Percentiles rank a stretch among this genome's conserved stretches.
Evolutionary conservation across 805 yeast species (phyloP).

Genomic region (Lipomyces kockii): DNA sequence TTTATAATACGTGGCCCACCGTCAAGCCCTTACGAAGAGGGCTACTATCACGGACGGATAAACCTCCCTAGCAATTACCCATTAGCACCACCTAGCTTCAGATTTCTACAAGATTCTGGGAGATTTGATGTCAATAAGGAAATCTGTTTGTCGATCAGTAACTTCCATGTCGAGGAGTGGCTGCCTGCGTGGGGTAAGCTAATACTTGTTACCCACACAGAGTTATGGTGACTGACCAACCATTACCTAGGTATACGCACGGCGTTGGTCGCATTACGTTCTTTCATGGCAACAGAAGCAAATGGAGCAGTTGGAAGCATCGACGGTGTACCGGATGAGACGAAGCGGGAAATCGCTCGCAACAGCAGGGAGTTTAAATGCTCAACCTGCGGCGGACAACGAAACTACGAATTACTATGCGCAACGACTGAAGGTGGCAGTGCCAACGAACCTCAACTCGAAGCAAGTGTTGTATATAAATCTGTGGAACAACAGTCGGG

Average conservation of each 20-base stretch:
- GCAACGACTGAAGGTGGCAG: not conserved
- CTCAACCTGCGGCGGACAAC: slow-evolving; percentile 14
- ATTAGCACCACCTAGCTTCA: slow-evolving; percentile 72
- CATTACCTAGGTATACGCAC: slow-evolving; percentile 24
- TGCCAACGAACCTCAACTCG: slow-evolving; percentile 3
- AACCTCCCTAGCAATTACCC: slow-evolving; percentile 86
- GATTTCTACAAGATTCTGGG: slow-evolving; percentile 38
- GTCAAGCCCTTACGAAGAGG: slow-evolving; percentile 80
- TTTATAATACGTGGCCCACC: slow-evolving; percentile 92
- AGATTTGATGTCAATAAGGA: slow-evolving; percentile 33
- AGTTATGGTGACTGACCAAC: not conserved
- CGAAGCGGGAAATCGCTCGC: slow-evolving; percentile 24
- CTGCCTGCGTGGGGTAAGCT: slow-evolving; percentile 34
- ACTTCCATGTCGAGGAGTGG: slow-evolving; percentile 37
- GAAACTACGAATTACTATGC: slow-evolving; percentile 17
- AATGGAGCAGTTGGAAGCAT: slow-evolving; percentile 35
- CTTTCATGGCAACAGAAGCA: slow-evolving; percentile 33
- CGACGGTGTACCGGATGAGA: slow-evolving; percentile 32
- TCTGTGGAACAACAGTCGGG: not conserved
- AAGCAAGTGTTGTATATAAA: not conserved
- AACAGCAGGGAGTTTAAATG: slow-evolving; percentile 19
- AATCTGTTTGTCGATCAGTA: slow-evolving; percentile 33
- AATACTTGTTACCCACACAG: not conserved
- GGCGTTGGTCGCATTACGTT: slow-evolving; percentile 31
- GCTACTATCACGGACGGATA: slow-evolving; percentile 89